Evolutionary conservation across 2,329 filamentous ascomycete genomes (phyloP).

Genomic region (Sporothrix pseudoabietina): DNA sequence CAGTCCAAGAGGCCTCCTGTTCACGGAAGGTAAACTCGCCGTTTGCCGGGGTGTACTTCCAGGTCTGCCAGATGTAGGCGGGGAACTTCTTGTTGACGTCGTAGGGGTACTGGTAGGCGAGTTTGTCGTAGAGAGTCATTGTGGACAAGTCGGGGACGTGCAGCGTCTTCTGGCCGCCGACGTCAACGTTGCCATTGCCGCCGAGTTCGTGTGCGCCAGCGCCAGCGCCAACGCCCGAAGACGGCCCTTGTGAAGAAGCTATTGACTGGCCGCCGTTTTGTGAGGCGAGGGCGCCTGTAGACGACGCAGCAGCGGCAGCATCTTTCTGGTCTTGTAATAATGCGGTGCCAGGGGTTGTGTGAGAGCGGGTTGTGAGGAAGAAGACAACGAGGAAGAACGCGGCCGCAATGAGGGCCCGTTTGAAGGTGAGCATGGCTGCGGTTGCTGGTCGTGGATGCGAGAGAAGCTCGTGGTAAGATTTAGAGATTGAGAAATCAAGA

Average conservation of each 20-base stretch:
- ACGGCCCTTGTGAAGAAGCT: slow-evolving; percentile 25
- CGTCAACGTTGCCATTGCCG: slow-evolving; percentile 20
- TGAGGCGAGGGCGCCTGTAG: slow-evolving; percentile 40
- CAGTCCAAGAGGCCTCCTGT: slow-evolving; percentile 86
- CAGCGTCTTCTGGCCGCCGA: slow-evolving; percentile 58
- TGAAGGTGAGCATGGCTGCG: slow-evolving; percentile 72
- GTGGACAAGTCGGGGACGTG: slow-evolving; percentile 68
- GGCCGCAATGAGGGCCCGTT: slow-evolving; percentile 72
- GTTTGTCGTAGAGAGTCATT: slow-evolving; percentile 74
- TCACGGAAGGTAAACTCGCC: slow-evolving; percentile 78
- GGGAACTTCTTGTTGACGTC: slow-evolving; percentile 87
- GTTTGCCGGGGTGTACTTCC: slow-evolving; percentile 83
- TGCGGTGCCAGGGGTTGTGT: slow-evolving; percentile 41
- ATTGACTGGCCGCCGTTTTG: slow-evolving; percentile 30
- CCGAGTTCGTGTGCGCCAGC: slow-evolving; percentile 29
- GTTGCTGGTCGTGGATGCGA: not conserved
- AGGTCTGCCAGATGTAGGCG: slow-evolving; percentile 99
- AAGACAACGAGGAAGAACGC: slow-evolving; percentile 68
- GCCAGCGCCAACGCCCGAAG: slow-evolving; percentile 35
- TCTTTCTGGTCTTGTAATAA: slow-evolving; percentile 30
- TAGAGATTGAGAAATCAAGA: not conserved
- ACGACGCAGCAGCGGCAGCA: slow-evolving; percentile 41
- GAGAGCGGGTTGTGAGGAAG: slow-evolving; percentile 67
- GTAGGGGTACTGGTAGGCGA: slow-evolving; percentile 93
- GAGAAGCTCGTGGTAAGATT: not conserved